Base-by-base conservation (phyloP, 768 basidiomycete genomes). In the Psilocybe tampanensis region DNA sequence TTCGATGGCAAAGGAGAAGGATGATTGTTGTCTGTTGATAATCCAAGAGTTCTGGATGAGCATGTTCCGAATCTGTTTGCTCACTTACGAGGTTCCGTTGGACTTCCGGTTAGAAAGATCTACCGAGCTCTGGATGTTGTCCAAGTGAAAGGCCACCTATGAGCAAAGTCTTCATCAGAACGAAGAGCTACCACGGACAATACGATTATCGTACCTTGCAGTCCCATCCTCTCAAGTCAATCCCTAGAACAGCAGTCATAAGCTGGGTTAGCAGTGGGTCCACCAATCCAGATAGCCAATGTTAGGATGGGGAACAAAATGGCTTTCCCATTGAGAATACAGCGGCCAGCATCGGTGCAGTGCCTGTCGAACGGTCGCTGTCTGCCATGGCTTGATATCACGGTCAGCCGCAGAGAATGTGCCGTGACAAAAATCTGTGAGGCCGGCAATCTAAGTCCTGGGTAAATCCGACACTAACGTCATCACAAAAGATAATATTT, bases 181-280 rank as follows among this genome's bases (percentile, higher is more conserved):
- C 7, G 12, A 15, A 39, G 13, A 13, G 6, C 36, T 39, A n/a
- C 36, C 15, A 6, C 36, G 12, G 44, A 23, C 8, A 21, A 23
- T 24, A n/a, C 8, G 21, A 13, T 9, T 34, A 29, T n/a, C 22
- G 41, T 19, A 55, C 54, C 54, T 43, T 49, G 26, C 54, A 55
- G 15, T 34, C 18, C 8, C 24, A 19, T 23, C 47, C 47, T 15
- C 36, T 34, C 11, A 55, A 50, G 21, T 55, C 54, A 12, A 55
- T 55, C 19, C 47, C 54, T n/a, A 50, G 24, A 21, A 55, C 23
- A 5, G 47, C 41, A 41, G 29, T 9, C 29, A 29, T 29, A 29
- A 9, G 9, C 29, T 29, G 29, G 29, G 29, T 19, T 18, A 17
- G 3, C 43, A 6, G n/a, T n/a, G n/a, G n/a, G n/a, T n/a, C n/a